Evolutionary conservation across 1,139 yeast species (phyloP).

Genomic region (Nakaseomyces nivariensis): DNA sequence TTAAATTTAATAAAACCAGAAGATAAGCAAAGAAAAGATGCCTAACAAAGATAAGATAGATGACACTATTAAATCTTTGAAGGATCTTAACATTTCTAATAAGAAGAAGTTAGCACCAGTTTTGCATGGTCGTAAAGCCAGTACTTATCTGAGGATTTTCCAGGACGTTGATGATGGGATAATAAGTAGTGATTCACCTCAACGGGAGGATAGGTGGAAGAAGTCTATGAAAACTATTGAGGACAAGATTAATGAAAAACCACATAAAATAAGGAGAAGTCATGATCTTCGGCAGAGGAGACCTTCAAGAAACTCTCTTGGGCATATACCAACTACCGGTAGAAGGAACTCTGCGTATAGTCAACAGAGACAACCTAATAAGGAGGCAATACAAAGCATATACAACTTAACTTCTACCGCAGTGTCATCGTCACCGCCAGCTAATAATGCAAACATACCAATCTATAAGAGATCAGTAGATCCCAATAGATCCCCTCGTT

Average conservation of each 20-base stretch:
- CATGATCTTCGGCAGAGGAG: not conserved
- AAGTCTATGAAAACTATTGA: constrained; percentile 1
- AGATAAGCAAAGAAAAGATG: too few species aligned
- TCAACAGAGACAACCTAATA: constrained; percentile 1
- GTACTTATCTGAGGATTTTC: constrained; percentile 28
- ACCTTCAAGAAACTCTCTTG: not conserved
- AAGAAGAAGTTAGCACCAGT: constrained; percentile 14
- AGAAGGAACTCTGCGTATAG: constrained; percentile 1
- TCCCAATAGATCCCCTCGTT: not conserved
- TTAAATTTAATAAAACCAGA: too few species aligned
- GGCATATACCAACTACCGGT: not conserved
- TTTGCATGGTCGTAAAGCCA: constrained; percentile 29
- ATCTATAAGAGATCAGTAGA: not conserved
- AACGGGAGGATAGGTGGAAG: not conserved
- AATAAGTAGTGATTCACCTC: constrained; percentile 3
- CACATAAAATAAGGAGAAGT: not conserved
- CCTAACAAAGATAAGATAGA: not conserved
- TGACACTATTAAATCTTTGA: constrained; percentile 19
- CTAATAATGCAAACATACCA: not conserved
- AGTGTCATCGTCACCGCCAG: not conserved
- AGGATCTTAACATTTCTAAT: constrained; percentile 20
- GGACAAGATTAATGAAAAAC: not conserved
- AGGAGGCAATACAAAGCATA: not conserved
- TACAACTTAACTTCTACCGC: not conserved
- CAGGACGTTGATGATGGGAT: constrained; percentile 19